phyloP scores from a whole-genome alignment of 2,329 filamentous ascomycete genomes.

The Paracoccidioides lutzii region DNA sequence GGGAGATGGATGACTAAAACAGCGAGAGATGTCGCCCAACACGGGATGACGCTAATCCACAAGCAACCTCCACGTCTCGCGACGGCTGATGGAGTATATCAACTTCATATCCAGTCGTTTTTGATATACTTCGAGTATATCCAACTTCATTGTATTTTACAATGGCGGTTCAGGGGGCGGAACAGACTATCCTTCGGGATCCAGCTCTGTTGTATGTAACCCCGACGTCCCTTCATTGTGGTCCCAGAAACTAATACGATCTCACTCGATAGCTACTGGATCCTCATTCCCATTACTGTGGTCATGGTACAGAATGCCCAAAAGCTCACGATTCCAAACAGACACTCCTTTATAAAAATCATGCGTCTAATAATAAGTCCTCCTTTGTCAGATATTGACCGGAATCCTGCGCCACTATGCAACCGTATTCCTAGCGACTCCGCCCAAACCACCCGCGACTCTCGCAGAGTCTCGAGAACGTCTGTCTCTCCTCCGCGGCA shows the following conservation, averaged over 20 bases:
- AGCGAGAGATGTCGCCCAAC: not conserved
- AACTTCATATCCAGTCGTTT: not conserved
- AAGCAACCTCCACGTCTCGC: not conserved
- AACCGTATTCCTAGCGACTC: slow-evolving; percentile 71
- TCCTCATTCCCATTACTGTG: slow-evolving; percentile 88
- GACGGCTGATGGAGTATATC: too few species aligned
- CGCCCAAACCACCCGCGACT: slow-evolving; percentile 63
- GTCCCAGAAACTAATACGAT: not conserved
- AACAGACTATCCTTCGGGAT: slow-evolving; percentile 96
- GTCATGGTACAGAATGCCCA: slow-evolving; percentile 58
- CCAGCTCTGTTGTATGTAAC: slow-evolving; percentile 80
- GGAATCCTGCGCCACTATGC: slow-evolving; percentile 94
- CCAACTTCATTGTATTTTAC: slow-evolving; percentile 14
- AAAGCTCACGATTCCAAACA: not conserved
- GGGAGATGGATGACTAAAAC: not conserved
- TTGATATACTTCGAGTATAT: not conserved
- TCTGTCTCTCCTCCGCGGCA: slow-evolving; percentile 67
- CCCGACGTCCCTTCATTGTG: not conserved
- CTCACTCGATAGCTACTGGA: slow-evolving; percentile 69
- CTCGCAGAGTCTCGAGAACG: slow-evolving; percentile 60
- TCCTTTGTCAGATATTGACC: slow-evolving; percentile 58
- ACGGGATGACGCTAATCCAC: not conserved
- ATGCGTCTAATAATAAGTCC: not conserved
- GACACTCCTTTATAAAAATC: not conserved
- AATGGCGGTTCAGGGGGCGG: slow-evolving; percentile 68